Conservation (phyloP, 1,284 basidiomycete species). For the Grifola frondosa region DNA sequence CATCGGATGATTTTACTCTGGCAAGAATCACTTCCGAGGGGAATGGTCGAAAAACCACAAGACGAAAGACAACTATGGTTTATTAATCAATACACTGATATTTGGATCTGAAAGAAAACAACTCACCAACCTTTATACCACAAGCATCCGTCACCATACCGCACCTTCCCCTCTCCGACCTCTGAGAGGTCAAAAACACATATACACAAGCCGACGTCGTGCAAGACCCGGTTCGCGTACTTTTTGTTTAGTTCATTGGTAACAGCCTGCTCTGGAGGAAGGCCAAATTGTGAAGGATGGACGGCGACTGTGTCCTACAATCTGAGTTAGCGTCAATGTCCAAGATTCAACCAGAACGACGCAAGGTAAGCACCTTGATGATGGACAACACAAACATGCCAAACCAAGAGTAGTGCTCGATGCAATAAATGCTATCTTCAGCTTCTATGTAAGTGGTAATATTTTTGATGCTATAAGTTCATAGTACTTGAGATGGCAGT, state of each 20-base stretch:
- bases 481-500: no score
- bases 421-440: no score
- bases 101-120: neutral
- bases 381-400: constrained; percentile 62
- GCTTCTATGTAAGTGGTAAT: no score
- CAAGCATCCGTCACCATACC: constrained; percentile 92
- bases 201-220: constrained; percentile 89
- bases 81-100: neutral
- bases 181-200: constrained; percentile 86
- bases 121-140: constrained; percentile 84
- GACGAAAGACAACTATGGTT: constrained; percentile 76
- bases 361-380: constrained; percentile 44
- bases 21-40: constrained; percentile 87
- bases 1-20: constrained; percentile 82
- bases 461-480: no score
- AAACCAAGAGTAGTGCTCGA: neutral
- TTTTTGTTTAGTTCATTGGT: constrained; percentile 86
- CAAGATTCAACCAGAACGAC: neutral
- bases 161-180: constrained; percentile 87
- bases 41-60: constrained; percentile 93
- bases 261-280: constrained; percentile 71
- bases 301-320: constrained; percentile 75
- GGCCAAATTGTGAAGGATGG: constrained; percentile 73
- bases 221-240: constrained; percentile 91
- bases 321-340: neutral